These are phyloP conservation scores for Gossypium turneri DNA, from an alignment of 345 rosid species.

Conservation along the genomic window DNA sequence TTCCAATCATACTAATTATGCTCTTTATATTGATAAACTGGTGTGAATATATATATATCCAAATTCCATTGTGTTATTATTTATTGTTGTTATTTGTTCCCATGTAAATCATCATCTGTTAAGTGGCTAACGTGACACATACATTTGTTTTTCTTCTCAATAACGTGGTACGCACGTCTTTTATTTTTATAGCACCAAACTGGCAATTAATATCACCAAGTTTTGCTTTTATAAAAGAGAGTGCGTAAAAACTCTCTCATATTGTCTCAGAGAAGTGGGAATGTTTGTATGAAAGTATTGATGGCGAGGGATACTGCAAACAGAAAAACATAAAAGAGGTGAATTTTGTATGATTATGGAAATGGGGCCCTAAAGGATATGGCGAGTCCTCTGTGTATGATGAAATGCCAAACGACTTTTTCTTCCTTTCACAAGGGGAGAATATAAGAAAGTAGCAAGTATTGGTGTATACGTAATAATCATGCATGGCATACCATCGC, in stretches of 20 bases:
- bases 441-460: background rate
- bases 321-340: background rate
- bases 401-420: background rate
- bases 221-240: background rate
- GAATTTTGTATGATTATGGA: background rate
- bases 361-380: background rate
- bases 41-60: background rate
- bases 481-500: background rate
- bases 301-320: background rate
- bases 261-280: background rate
- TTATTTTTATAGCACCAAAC: background rate
- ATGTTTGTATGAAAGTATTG: background rate
- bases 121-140: background rate
- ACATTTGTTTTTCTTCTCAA: background rate
- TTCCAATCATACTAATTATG: background rate
- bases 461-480: constrained; percentile 10
- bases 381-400: background rate
- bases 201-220: background rate
- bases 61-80: background rate
- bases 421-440: background rate
- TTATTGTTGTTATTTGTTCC: background rate
- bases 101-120: background rate
- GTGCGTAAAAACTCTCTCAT: no score
- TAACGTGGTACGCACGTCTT: background rate
- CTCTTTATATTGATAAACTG: background rate